These are phyloP conservation scores for Fusarium sp. DNA, from an alignment of 2,329 filamentous ascomycete species.

Conservation along the genomic window DNA sequence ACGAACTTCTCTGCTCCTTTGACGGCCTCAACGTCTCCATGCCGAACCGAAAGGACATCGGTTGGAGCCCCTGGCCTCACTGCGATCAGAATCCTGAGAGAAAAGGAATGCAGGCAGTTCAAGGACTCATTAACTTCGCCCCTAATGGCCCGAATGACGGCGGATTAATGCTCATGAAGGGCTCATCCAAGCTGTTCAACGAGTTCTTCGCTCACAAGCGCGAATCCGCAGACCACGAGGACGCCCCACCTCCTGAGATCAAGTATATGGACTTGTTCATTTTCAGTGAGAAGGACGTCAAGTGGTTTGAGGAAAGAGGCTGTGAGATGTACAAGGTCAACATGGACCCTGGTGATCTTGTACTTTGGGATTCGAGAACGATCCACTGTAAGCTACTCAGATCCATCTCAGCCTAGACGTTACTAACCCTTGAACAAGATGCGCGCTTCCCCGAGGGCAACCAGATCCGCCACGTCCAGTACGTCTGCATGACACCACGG, in stretches of 20 bases:
- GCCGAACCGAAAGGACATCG: constrained; percentile 52
- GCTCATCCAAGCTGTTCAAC: constrained; percentile 45
- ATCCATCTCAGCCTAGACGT: too few relatives aligned
- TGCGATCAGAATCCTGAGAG: constrained; percentile 40
- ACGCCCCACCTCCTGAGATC: constrained; percentile 50
- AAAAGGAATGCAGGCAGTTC: constrained; percentile 46
- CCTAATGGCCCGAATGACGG: constrained; percentile 51
- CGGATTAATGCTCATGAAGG: constrained; percentile 49
- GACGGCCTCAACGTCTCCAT: constrained; percentile 53
- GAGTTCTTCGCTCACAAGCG: constrained; percentile 51
- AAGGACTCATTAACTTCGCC: constrained; percentile 38
- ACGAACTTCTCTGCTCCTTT: constrained; percentile 61
- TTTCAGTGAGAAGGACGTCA: constrained; percentile 49
- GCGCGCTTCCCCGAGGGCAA: constrained; percentile 48
- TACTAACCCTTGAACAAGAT: too few relatives aligned
- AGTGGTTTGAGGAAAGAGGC: constrained; percentile 51
- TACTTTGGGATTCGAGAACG: constrained; percentile 51
- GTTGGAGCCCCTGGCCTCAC: constrained; percentile 42
- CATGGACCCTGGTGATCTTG: constrained; percentile 56
- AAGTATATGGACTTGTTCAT: constrained; percentile 49
- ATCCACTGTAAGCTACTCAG: too few relatives aligned
- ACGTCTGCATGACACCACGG: constrained; percentile 22
- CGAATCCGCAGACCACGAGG: constrained; percentile 47
- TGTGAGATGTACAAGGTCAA: constrained; percentile 52
- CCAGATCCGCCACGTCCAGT: constrained; percentile 50